phyloP scores from a whole-genome alignment of 129 eudicot species.

The Smallanthus sonchifolius region DNA sequence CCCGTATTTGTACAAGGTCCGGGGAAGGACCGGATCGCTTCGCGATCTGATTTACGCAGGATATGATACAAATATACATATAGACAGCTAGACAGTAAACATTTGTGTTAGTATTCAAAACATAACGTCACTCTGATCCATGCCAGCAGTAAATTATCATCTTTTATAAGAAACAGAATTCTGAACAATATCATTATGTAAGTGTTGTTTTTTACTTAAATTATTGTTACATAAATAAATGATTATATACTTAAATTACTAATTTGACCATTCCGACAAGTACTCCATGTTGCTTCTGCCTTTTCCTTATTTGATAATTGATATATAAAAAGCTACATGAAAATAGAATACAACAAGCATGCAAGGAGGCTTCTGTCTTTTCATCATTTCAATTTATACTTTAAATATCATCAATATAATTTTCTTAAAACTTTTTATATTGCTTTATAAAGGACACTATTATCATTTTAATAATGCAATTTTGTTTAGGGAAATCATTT shows the following conservation, averaged over 20 bases:
- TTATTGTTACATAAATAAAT: not conserved
- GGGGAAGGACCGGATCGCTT: too few species aligned
- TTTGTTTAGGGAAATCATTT: too few species aligned
- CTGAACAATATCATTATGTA: not conserved
- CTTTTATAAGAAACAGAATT: too few species aligned
- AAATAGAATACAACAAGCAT: constrained; percentile 17
- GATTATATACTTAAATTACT: not conserved
- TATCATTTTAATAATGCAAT: not conserved
- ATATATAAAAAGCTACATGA: constrained; percentile 3
- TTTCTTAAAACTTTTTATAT: not conserved
- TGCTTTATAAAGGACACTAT: not conserved
- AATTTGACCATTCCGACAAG: constrained; percentile 10
- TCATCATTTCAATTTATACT: not conserved
- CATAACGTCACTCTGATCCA: too few species aligned
- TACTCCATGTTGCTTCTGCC: constrained; percentile 10
- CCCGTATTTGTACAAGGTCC: too few species aligned
- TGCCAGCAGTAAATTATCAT: too few species aligned
- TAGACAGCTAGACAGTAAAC: not conserved
- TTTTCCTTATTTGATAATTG: constrained; percentile 11
- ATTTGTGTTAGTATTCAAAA: too few species aligned
- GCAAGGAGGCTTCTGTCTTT: constrained; percentile 7
- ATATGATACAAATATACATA: not conserved
- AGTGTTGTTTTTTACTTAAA: not conserved
- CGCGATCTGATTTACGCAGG: too few species aligned
- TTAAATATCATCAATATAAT: not conserved